Conservation (phyloP, 164 flowering plant species). For the Chimonanthus praecox region DNA sequence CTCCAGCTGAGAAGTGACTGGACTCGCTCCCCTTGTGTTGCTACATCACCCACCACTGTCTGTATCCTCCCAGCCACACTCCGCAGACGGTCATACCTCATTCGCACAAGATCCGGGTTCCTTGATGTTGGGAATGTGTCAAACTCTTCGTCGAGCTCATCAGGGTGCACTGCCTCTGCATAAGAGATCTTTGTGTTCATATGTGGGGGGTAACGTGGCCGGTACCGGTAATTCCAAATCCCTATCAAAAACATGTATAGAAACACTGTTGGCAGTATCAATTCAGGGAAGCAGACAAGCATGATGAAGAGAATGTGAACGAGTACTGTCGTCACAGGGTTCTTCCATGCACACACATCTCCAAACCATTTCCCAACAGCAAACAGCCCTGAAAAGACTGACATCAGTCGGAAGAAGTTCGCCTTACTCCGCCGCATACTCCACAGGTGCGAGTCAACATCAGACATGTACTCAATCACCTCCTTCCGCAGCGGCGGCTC, state of each 20-base stretch:
- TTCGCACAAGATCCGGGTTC: conserved; percentile 54
- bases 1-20: conserved; percentile 72
- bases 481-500: conserved; percentile 91
- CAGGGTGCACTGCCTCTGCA: conserved; percentile 66
- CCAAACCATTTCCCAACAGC: conserved; percentile 74
- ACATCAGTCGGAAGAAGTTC: conserved; percentile 74
- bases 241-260: conserved; percentile 93
- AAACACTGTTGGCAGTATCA: conserved; percentile 70
- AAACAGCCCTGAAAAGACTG: conserved; percentile 73
- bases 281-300: conserved; percentile 86
- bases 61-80: conserved; percentile 80
- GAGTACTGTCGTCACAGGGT: conserved; percentile 78
- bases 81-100: conserved; percentile 75
- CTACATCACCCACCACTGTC: conserved; percentile 69
- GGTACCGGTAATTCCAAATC: conserved; percentile 80
- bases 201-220: conserved; percentile 87
- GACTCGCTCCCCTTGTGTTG: conserved; percentile 70
- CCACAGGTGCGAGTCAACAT: conserved; percentile 89
- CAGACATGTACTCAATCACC: conserved; percentile 96
- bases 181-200: conserved; percentile 66
- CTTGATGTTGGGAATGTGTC: conserved; percentile 67
- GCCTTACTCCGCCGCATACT: conserved; percentile 95
- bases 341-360: conserved; percentile 83
- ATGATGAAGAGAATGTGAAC: conserved; percentile 75
- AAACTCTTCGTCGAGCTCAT: conserved; percentile 81